A percentile compares a stretch with the other conserved stretches of the same genome.
These are phyloP conservation scores for Spathaspora passalidarum DNA, from an alignment of 805 yeast species.

Conservation along the genomic window DNA sequence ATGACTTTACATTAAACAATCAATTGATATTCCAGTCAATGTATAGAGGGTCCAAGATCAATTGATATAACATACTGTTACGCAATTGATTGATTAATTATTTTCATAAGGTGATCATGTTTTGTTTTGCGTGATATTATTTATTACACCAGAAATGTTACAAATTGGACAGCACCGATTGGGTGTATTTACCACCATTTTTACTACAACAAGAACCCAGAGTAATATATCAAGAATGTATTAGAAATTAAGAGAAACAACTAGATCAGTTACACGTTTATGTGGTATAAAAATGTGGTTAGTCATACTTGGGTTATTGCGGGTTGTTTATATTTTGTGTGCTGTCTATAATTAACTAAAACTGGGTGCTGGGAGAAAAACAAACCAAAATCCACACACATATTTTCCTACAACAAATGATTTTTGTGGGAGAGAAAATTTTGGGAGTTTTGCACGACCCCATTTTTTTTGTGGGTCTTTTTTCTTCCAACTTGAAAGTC, in stretches of 20 bases:
- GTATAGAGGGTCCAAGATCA: neutral
- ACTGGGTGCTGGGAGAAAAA: neutral
- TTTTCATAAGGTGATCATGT: neutral
- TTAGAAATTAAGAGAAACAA: neutral
- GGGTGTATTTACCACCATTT: neutral
- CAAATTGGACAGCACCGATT: neutral
- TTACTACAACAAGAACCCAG: neutral
- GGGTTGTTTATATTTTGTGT: conserved; percentile 1
- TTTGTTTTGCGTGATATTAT: neutral
- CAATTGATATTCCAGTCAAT: neutral
- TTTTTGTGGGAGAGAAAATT: neutral
- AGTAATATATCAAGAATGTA: neutral
- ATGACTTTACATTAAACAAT: neutral
- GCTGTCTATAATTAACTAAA: neutral
- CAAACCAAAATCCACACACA: neutral
- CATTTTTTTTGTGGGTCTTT: neutral
- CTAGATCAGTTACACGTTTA: neutral
- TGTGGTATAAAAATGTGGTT: neutral
- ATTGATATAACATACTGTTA: neutral
- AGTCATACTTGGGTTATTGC: neutral
- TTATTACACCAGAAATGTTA: neutral
- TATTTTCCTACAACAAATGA: neutral
- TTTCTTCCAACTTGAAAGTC: neutral
- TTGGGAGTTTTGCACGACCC: neutral
- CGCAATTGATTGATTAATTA: neutral